Base-by-base conservation (phyloP, 2,329 filamentous ascomycete species). In the Lecanicillium sp. region DNA sequence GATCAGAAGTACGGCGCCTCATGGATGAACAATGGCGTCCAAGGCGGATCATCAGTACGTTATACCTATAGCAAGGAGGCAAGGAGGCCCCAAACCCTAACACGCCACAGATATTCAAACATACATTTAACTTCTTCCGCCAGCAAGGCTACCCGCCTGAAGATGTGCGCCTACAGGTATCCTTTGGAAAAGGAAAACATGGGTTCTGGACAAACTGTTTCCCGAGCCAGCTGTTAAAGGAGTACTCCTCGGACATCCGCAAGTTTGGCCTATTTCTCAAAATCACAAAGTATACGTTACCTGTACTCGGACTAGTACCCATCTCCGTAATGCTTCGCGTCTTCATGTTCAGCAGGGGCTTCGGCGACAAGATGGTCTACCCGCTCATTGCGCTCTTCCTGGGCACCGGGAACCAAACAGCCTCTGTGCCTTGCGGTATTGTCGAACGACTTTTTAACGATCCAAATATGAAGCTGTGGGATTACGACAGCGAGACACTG, bases 331-430 rank as follows among this genome's bases (percentile, higher is more conserved):
- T 87, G 54, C 66, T 87, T 48, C 74, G 74, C 40, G 57, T 86
- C 36, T 86, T 84, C 57, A 62, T 76, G 41, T 87, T 87, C 59
- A 79, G 69, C 40, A 68, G 74, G 9, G 80, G 84, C 40, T 88
- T 87, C 52, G 74, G 73, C 13, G 79, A 87, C 50, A 78, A 77
- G 27, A 79, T 87, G 58, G 77, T 82, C 0, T 68, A 84, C 41
- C 83, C 83, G 1, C 74, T 87, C 55, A 74, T 86, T 22, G 83
- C 83, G 0, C 63, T 87, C 2, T 87, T 88, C 52, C 64, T 87
- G 0, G 83, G 83, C 1, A 87, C 83, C 0, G 81, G 83, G 2
- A 87, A 87, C 47, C 79, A 84, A 49, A 83, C 82, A 0, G 76
- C 81, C 0, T 77, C 85, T 45, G 81, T 87, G 0, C 77, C 82